Evolutionary conservation across 129 eudicot species (phyloP), one percentile per base, ranked within the genome.

Genomic region (Cynara cardunculus): DNA sequence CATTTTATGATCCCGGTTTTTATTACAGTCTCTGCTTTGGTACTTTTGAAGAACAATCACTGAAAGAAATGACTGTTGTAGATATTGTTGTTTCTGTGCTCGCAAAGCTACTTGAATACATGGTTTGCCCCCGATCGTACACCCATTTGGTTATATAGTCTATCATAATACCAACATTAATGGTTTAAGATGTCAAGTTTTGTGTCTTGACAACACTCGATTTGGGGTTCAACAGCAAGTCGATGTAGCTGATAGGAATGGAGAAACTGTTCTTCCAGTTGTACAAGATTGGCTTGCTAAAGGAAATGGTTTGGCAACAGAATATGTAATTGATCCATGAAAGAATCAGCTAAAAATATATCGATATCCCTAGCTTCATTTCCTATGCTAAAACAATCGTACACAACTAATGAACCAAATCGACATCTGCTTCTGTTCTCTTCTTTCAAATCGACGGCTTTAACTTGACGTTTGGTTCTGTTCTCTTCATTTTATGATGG

Each of bases 81-180:
- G 88, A 85, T 56, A 56, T 86, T 73, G 86, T 56, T 68, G 86
- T 86, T 74, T 39, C 89, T 7, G 46, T 78, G 4, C 18, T 73
- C 11, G 86, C 81, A 56, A 86, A 86, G 82, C 72, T 86, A 77
- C 80, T 83, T 69, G 89, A 86, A 61, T 82, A 82, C 73, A 30
- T 30, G 22, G 76, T 78, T 59, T 71, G 59, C n/a, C n/a, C n/a
- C 89, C 84, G 3, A 82, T 86, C 7, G 53, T 84, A 32, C 83
- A 76, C 1, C 83, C 86, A 5, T 56, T 77, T 77, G 86, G 80
- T 32, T 85, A 85, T 9, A 72, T 82, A 7, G 18, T 82, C 32
- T 78, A 82, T 30, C 82, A 82, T 4, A 2, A 81, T 8, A 85
- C 3, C 62, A 85, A 85, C 83, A 85, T 81, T 53, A 74, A 67